These are phyloP conservation scores for Rubroboletus pulcherrimus DNA, from an alignment of 768 basidiomycete species.

Conservation along the genomic window DNA sequence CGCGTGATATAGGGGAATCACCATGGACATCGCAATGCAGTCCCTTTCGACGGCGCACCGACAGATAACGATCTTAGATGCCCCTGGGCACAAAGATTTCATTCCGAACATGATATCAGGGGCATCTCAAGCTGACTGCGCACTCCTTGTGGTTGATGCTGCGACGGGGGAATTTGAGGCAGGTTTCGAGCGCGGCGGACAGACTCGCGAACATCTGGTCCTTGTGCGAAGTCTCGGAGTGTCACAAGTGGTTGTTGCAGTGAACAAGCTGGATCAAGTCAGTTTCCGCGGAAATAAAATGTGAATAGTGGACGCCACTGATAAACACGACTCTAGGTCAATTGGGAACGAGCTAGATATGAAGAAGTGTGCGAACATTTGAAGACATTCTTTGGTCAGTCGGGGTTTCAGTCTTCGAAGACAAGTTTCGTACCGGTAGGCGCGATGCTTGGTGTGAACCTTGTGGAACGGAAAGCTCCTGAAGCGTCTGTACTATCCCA, in stretches of 20 bases:
- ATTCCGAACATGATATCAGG: constrained; percentile 99
- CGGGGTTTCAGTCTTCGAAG: constrained; percentile 80
- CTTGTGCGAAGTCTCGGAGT: constrained; percentile 92
- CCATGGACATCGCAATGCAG: constrained; percentile 94
- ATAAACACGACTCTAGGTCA: constrained; percentile 52
- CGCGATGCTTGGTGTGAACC: constrained; percentile 87
- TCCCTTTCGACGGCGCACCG: constrained; percentile 69
- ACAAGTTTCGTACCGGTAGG: constrained; percentile 84
- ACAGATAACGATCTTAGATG: constrained; percentile 90
- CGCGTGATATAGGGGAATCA: constrained; percentile 70
- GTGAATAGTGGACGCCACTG: not conserved
- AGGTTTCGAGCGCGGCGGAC: constrained; percentile 90
- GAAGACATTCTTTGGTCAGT: constrained; percentile 78
- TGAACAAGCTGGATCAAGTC: constrained; percentile 95
- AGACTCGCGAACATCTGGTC: constrained; percentile 91
- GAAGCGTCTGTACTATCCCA: constrained; percentile 44
- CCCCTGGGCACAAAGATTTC: constrained; percentile 96
- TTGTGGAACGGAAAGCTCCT: constrained; percentile 49
- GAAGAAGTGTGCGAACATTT: constrained; percentile 76
- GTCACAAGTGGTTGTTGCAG: constrained; percentile 82
- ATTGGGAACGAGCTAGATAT: constrained; percentile 80
- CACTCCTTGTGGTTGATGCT: constrained; percentile 89
- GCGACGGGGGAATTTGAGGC: constrained; percentile 91
- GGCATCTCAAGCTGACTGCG: constrained; percentile 94
- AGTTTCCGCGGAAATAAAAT: constrained; percentile 15